Evolutionary conservation across 768 basidiomycete species (phyloP).

Genomic region (Pilatotrama ljubarskyi): DNA sequence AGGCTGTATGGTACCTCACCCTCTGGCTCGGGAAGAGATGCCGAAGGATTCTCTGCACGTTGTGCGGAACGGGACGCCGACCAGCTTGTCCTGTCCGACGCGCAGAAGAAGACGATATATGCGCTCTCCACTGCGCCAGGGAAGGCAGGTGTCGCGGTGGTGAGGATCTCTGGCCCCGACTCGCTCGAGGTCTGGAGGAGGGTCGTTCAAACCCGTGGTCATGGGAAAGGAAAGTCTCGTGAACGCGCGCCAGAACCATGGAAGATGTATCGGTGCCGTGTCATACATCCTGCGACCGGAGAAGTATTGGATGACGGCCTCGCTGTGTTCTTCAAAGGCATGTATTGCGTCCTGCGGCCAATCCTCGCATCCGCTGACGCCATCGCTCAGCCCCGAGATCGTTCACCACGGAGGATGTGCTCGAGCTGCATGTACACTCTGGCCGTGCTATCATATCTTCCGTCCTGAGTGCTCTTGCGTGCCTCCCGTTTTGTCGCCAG

Average conservation of each 20-base stretch:
- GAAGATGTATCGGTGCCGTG: slow-evolving; percentile 67
- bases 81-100: slow-evolving; percentile 38
- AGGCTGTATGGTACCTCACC: slow-evolving; percentile 9
- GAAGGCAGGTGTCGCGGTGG: slow-evolving; percentile 79
- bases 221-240: slow-evolving; percentile 15
- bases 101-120: slow-evolving; percentile 78
- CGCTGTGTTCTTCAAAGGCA: slow-evolving; percentile 81
- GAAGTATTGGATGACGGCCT: slow-evolving; percentile 78
- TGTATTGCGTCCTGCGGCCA: slow-evolving; percentile 13
- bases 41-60: background rate
- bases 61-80: background rate
- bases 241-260: slow-evolving; percentile 52
- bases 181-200: slow-evolving; percentile 59
- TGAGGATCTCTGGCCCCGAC: slow-evolving; percentile 81
- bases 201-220: slow-evolving; percentile 47
- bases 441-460: slow-evolving; percentile 78
- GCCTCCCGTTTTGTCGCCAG: slow-evolving; percentile 64
- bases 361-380: background rate
- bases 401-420: slow-evolving; percentile 78
- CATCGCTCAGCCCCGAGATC: slow-evolving; percentile 53
- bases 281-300: slow-evolving; percentile 60
- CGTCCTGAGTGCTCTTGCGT: slow-evolving; percentile 62
- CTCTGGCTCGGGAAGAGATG: background rate
- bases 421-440: slow-evolving; percentile 88
- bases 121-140: slow-evolving; percentile 88